phyloP scores from a whole-genome alignment of 805 yeast species.

The Saccharomycopsis sp. region DNA sequence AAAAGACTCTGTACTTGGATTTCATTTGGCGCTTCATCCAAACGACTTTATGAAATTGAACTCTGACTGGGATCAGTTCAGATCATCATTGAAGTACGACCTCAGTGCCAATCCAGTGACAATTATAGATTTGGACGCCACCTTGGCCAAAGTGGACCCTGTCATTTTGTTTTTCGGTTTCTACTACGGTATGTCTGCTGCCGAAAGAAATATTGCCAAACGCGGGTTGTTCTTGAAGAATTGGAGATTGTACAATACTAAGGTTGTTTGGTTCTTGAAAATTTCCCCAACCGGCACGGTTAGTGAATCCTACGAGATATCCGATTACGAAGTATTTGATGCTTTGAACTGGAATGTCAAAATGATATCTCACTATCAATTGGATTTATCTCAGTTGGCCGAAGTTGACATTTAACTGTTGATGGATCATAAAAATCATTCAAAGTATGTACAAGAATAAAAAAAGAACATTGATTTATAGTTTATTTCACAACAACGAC shows the following conservation, averaged over 20 bases:
- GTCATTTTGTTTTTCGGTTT: slow-evolving; percentile 18
- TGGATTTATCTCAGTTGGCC: slow-evolving; percentile 12
- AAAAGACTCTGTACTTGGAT: slow-evolving; percentile 5
- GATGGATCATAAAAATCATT: too few species aligned
- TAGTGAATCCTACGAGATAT: slow-evolving; percentile 6
- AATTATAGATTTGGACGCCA: slow-evolving; percentile 6
- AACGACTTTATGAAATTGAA: slow-evolving; percentile 12
- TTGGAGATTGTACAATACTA: slow-evolving; percentile 17
- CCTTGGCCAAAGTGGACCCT: slow-evolving; percentile 9
- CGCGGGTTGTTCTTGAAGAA: slow-evolving; percentile 16
- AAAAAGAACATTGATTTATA: too few species aligned
- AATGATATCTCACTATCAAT: slow-evolving; percentile 11
- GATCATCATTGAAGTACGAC: slow-evolving; percentile 7
- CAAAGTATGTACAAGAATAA: too few species aligned
- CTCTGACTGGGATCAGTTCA: slow-evolving; percentile 17
- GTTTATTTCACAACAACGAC: too few species aligned
- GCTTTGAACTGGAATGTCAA: slow-evolving; percentile 15
- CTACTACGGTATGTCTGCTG: slow-evolving; percentile 15
- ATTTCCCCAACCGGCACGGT: neutral
- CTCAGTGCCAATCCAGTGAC: neutral
- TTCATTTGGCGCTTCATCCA: slow-evolving; percentile 11
- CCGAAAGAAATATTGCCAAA: slow-evolving; percentile 15
- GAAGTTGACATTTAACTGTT: neutral
- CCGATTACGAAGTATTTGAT: slow-evolving; percentile 19
- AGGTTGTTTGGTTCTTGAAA: slow-evolving; percentile 15